Evolutionary conservation across 1,284 basidiomycete genomes (phyloP), one percentile per base, ranked within the genome.

Genomic region (Mycosarcoma maydis): DNA sequence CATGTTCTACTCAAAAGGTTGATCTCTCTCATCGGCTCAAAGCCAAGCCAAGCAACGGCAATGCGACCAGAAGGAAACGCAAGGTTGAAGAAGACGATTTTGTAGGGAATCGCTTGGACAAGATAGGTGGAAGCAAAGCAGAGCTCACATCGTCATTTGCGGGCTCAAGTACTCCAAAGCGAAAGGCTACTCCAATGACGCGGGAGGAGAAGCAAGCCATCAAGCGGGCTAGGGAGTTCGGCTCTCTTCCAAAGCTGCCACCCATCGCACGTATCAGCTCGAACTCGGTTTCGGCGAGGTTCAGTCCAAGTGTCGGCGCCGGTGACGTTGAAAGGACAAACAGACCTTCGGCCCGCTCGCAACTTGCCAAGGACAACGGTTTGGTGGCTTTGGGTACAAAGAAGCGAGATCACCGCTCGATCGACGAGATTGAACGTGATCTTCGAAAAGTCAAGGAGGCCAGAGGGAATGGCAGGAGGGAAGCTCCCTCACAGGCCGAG

Each of bases 381-480:
- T 46, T 74, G 16, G 54, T 72, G 2, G 64, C 62, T 9, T 46
- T 76, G 8, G 74, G 74, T 7, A 65, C 55, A 19, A 64, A 57
- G 33, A 71, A 68, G 55, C 58, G 65, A 13, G 72, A 70, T 17
- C 57, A 67, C n/a, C 51, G 72, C 14, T 59, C 59, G 13, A 73
- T 76, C 33, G 74, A 74, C 51, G 72, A 74, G 51, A 65, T 76
- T 26, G 74, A 76, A 41, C 46, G 72, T 3, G 74, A 76, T 34
- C 57, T 71, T 14, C 46, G 58, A 27, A 61, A 40, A 27, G 44
- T 69, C 26, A 67, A 57, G 37, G 65, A 69, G 32, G 52, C 36
- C 26, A 58, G 61, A 19, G 52, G 42, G 11, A 26, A 56, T 5
- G 45, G 45, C 23, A 40, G 34, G 4, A 52, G 32, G 16, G 45